Evolutionary conservation across 192 early-diverging fungal genomes (phyloP), one percentile per base, ranked within the genome.

Genomic region (Backusella australiensis): DNA sequence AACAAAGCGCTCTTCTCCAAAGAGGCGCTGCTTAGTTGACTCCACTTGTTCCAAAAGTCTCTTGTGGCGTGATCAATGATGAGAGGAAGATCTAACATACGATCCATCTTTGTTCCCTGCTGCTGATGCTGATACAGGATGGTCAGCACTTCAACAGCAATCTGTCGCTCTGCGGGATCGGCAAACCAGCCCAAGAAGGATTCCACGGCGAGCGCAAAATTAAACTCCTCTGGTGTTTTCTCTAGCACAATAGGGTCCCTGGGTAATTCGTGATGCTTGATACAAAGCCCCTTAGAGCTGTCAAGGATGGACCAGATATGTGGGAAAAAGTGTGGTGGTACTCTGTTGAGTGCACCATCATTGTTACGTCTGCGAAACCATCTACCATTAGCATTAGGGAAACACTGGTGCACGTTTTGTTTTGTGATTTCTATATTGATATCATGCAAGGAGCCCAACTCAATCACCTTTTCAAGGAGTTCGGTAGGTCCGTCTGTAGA

Each of bases 201-300:
- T 80, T 95, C 94, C 0, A 94, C 87, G 59, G 89, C 88, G 14
- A 94, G 74, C 0, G 90, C 94, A 86, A 96, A 96, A 77, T 93
- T 96, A 76, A 93, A 88, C 82, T 96, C 93, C 53, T 94, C 92
- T 1, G 94, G 84, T 0, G 94, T 96, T 83, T 91, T 93, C 65
- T 94, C 94, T 53, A 88, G 89, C 11, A 94, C 84, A 11, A 91
- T 93, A 41, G 94, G 93, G 46, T 96, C 91, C 21, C 90, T 77
- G 0, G 86, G 88, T 42, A 96, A 84, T 49, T 83, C 83, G 68
- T 87, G 84, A 3, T 86, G 74, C 35, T 89, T 86, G 56, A 95
- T 86, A 4, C 83, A 41, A 38, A 95, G 89, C 0, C 89, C 89
- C 11, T 78, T 75, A 8, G 89, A 87, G 14, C 86, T 81, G 26